Conservation (phyloP, 2,329 filamentous ascomycete genomes). For the Zasmidium angulare region DNA sequence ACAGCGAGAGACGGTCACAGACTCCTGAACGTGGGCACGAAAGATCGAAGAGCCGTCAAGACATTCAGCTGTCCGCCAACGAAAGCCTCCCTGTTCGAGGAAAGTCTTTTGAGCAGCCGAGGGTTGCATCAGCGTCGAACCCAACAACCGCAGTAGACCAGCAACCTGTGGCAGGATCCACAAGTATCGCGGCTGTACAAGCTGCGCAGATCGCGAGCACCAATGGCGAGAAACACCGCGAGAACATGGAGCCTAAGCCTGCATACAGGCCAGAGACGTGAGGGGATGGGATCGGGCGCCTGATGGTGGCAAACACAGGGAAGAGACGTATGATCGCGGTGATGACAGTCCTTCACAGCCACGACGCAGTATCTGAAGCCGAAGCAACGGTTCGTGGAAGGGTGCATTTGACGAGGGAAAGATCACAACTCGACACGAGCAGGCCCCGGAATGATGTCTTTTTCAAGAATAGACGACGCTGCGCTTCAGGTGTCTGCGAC, state of each 20-base stretch:
- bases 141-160: background rate
- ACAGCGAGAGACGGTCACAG: constrained; percentile 48
- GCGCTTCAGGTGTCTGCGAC: constrained; percentile 1
- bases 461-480: background rate
- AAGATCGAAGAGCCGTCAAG: constrained; percentile 26
- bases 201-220: background rate
- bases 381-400: background rate
- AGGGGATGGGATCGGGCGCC: background rate
- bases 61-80: constrained; percentile 17
- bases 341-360: background rate
- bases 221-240: background rate
- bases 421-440: background rate
- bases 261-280: background rate
- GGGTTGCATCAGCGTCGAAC: background rate
- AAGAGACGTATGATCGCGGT: background rate
- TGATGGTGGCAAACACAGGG: background rate
- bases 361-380: background rate
- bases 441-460: background rate
- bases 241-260: background rate
- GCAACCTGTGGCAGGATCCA: background rate
- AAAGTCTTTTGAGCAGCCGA: constrained; percentile 21
- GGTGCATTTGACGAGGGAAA: background rate
- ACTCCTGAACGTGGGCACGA: constrained; percentile 37
- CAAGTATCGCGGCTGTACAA: background rate
- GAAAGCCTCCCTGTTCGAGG: constrained; percentile 24